Conservation (phyloP, 768 basidiomycete genomes). For the Stropharia rugosoannulata region DNA sequence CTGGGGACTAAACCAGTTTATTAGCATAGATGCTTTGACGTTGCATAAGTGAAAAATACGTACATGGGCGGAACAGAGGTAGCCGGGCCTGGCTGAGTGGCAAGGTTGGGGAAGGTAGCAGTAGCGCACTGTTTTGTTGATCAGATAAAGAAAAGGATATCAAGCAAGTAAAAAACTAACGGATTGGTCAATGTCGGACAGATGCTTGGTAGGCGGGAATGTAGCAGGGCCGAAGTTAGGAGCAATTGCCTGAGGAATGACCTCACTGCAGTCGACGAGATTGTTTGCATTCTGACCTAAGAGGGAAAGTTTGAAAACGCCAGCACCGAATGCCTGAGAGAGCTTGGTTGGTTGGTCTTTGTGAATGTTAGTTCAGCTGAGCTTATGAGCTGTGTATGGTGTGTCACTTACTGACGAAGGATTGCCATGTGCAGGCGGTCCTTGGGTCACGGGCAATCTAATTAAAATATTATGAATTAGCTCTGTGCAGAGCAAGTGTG, state of each 20-base stretch:
- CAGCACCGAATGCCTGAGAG: conserved; percentile 33
- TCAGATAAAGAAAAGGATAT: neutral
- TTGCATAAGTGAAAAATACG: neutral
- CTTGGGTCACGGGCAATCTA: conserved; percentile 36
- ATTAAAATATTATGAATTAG: neutral
- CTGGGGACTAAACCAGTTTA: neutral
- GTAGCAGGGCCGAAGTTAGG: neutral
- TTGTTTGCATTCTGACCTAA: conserved; percentile 34
- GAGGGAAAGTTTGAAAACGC: conserved; percentile 42
- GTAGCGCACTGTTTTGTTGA: neutral
- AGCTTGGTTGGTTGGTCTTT: conserved; percentile 32
- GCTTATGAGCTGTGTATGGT: neutral
- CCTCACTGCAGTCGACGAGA: conserved; percentile 43
- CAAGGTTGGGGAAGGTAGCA: neutral
- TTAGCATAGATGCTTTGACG: neutral
- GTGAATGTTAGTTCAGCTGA: neutral
- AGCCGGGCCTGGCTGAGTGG: neutral
- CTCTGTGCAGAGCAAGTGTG: neutral
- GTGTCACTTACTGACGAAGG: conserved; percentile 30
- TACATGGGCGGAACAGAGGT: neutral
- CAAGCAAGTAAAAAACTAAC: neutral
- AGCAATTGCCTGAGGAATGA: neutral
- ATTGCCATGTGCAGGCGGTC: conserved; percentile 49
- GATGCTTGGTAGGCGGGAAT: neutral
- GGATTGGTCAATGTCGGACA: neutral